Percentiles rank a stretch among this genome's conserved stretches.
These are phyloP conservation scores for Penicillium corylophilum DNA, from an alignment of 2,329 filamentous ascomycete species.

Conservation along the genomic window DNA sequence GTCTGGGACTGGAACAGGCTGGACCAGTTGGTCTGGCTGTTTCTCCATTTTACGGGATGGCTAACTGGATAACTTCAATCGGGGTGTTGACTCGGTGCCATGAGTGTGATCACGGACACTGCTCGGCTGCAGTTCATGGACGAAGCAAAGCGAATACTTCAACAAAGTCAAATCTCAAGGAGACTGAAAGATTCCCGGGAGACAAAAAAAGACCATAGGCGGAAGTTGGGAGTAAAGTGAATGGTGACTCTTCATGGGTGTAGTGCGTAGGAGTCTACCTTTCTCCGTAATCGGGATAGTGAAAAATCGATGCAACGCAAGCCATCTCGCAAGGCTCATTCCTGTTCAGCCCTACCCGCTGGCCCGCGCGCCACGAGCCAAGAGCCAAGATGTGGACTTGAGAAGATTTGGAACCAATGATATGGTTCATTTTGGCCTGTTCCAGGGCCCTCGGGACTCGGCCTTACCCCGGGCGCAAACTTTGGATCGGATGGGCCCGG, in stretches of 20 bases:
- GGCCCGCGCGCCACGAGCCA: not conserved
- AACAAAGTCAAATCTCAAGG: not conserved
- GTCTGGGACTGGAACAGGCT: constrained; percentile 44
- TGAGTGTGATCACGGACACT: not conserved
- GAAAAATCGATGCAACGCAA: not conserved
- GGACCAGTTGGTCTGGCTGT: not conserved
- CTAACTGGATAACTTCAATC: not conserved
- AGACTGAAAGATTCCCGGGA: not conserved
- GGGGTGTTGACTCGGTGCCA: not conserved
- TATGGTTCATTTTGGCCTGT: not conserved
- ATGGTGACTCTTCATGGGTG: not conserved
- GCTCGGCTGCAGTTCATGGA: not conserved
- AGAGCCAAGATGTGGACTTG: not conserved
- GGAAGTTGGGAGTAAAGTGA: not conserved
- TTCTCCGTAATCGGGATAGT: too few species aligned
- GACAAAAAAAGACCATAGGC: not conserved
- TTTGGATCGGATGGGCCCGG: not conserved
- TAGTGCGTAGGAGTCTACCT: not conserved
- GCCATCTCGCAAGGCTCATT: not conserved
- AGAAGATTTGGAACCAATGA: not conserved
- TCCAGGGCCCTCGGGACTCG: not conserved
- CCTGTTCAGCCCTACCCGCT: not conserved
- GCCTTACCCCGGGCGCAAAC: not conserved
- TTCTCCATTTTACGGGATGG: not conserved
- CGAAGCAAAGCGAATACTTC: not conserved